Conservation (phyloP, 345 rosid genomes). For the Balakata baccata region DNA sequence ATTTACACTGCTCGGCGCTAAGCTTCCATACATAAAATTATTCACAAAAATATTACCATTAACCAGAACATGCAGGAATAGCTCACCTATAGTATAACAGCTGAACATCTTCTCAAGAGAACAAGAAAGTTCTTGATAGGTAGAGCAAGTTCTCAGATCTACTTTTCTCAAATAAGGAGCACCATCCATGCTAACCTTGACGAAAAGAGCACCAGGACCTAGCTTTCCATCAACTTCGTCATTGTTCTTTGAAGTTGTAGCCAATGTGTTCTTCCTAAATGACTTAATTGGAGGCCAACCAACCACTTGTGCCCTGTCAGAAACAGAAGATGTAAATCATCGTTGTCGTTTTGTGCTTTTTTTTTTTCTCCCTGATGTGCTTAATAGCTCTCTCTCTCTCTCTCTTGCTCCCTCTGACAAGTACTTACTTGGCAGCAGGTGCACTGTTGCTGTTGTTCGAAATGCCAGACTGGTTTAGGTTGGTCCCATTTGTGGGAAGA, state of each 20-base stretch:
- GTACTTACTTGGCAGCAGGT: constrained; percentile 75
- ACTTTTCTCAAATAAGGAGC: constrained; percentile 93
- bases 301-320: constrained; percentile 79
- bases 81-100: constrained; percentile 80
- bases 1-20: background rate
- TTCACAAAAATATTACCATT: constrained; percentile 2
- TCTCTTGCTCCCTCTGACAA: background rate
- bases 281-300: constrained; percentile 97
- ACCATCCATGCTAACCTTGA: constrained; percentile 96
- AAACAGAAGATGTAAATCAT: constrained; percentile 13
- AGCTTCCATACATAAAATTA: background rate
- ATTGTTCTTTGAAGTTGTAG: constrained; percentile 62
- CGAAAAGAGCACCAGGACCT: constrained; percentile 60
- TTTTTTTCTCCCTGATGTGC: background rate
- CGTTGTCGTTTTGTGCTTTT: background rate
- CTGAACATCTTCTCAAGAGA: constrained; percentile 95
- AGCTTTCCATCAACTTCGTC: constrained; percentile 90
- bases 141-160: constrained; percentile 63
- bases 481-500: constrained; percentile 21
- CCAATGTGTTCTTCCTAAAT: constrained; percentile 71
- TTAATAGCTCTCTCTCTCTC: background rate
- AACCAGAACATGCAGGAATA: constrained; percentile 11
- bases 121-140: constrained; percentile 68
- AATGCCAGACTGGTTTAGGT: constrained; percentile 27
- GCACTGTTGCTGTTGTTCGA: constrained; percentile 48